phyloP scores from a whole-genome alignment of 345 rosid genomes.

The Trapa incisa region DNA sequence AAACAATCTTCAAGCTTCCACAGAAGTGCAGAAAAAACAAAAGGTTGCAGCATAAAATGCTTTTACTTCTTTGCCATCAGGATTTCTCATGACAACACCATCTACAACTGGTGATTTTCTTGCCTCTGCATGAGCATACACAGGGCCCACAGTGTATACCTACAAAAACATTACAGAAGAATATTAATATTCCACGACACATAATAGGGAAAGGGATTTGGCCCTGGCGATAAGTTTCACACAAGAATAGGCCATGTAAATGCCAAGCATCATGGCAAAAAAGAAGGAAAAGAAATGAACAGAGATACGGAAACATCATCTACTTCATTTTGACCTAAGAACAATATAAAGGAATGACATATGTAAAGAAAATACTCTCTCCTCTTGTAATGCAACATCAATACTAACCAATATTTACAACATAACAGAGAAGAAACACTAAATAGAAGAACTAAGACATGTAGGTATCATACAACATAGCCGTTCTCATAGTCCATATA shows the following conservation, averaged over 20 bases:
- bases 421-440: background rate
- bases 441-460: background rate
- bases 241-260: background rate
- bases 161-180: slow-evolving; percentile 11
- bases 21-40: background rate
- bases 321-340: background rate
- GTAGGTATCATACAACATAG: background rate
- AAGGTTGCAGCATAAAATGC: slow-evolving; percentile 8
- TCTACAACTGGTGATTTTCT: slow-evolving; percentile 99
- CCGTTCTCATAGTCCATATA: background rate
- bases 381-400: background rate
- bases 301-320: background rate
- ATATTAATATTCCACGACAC: background rate
- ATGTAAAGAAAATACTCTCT: background rate
- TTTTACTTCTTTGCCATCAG: slow-evolving; percentile 91
- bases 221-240: background rate
- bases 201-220: background rate
- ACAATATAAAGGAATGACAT: background rate
- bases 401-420: background rate
- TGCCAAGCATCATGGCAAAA: background rate
- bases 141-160: slow-evolving; percentile 99
- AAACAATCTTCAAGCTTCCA: background rate
- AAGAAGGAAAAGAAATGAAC: background rate
- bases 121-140: slow-evolving; percentile 98
- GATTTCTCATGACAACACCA: slow-evolving; percentile 98